Percentiles rank a stretch among this genome's conserved stretches.
Conservation (phyloP, 805 yeast genomes). For the Candida sanyiensis region DNA sequence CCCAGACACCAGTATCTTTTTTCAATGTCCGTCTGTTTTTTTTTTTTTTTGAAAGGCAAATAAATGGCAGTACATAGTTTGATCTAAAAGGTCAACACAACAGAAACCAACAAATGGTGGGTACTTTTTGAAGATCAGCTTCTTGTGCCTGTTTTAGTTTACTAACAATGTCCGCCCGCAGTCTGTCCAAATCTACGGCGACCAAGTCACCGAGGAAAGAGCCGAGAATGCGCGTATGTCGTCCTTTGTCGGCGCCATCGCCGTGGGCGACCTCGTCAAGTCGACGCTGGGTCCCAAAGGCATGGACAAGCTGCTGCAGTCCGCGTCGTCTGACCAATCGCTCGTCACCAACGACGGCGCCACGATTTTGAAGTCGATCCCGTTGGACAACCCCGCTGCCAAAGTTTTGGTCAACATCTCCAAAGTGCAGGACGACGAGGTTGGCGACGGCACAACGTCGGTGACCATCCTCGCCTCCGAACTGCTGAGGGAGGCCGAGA, state of each 20-base stretch:
- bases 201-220: slow-evolving; percentile 95
- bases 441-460: slow-evolving; percentile 97
- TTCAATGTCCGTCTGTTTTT: background rate
- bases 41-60: too few species aligned
- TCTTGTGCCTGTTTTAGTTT: too few species aligned
- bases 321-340: slow-evolving; percentile 72
- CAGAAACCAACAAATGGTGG: background rate
- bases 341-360: slow-evolving; percentile 98
- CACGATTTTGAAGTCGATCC: slow-evolving; percentile 87
- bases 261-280: slow-evolving; percentile 96
- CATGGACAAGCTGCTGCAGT: slow-evolving; percentile 91
- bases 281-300: slow-evolving; percentile 97
- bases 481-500: slow-evolving; percentile 89
- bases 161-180: slow-evolving; percentile 20
- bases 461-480: slow-evolving; percentile 91
- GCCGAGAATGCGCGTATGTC: slow-evolving; percentile 98
- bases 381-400: slow-evolving; percentile 96
- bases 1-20: slow-evolving; percentile 2
- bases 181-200: slow-evolving; percentile 91
- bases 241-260: slow-evolving; percentile 97
- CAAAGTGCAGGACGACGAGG: slow-evolving; percentile 63
- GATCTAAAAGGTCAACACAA: background rate
- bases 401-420: slow-evolving; percentile 91
- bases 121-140: background rate
- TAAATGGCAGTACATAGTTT: too few species aligned